Conservation (phyloP, 1,284 basidiomycete species). For the Athelia sp. region DNA sequence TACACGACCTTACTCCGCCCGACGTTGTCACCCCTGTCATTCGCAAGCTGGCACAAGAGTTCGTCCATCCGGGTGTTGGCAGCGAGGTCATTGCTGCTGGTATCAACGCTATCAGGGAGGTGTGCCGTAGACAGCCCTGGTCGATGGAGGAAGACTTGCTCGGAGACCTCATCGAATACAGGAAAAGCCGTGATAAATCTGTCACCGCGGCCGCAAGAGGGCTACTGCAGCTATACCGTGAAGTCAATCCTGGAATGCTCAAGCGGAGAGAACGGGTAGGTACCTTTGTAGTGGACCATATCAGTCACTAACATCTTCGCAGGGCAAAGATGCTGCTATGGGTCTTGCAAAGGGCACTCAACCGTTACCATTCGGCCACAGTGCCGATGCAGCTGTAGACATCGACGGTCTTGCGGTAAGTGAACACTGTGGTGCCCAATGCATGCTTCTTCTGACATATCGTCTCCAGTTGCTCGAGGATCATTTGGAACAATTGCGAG, state of each 20-base stretch:
- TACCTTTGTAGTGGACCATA: slow-evolving; percentile 6
- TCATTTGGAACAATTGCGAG: slow-evolving; percentile 68
- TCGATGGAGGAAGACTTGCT: slow-evolving; percentile 94
- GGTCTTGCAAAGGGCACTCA: slow-evolving; percentile 56
- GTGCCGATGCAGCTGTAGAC: slow-evolving; percentile 68
- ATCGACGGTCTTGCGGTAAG: slow-evolving; percentile 88
- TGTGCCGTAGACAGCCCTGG: slow-evolving; percentile 93
- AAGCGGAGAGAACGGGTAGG: slow-evolving; percentile 82
- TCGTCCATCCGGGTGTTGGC: slow-evolving; percentile 96
- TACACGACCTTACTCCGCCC: slow-evolving; percentile 94
- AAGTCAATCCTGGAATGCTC: slow-evolving; percentile 93
- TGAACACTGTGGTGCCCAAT: slow-evolving; percentile 8
- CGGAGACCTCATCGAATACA: slow-evolving; percentile 90
- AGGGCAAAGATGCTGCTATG: slow-evolving; percentile 87
- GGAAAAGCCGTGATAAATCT: slow-evolving; percentile 93
- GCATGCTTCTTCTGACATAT: slow-evolving; percentile 2
- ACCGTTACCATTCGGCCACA: slow-evolving; percentile 80
- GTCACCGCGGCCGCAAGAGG: slow-evolving; percentile 88
- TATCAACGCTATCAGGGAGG: slow-evolving; percentile 91
- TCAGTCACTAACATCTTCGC: slow-evolving; percentile 5
- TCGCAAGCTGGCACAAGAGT: slow-evolving; percentile 90
- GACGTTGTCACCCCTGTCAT: slow-evolving; percentile 89
- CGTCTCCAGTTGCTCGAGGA: slow-evolving; percentile 75
- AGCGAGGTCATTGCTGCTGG: slow-evolving; percentile 95
- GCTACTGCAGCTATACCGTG: slow-evolving; percentile 88